Conservation (phyloP, 495 filamentous ascomycete genomes). For the Staphylotrichum longicolle region DNA sequence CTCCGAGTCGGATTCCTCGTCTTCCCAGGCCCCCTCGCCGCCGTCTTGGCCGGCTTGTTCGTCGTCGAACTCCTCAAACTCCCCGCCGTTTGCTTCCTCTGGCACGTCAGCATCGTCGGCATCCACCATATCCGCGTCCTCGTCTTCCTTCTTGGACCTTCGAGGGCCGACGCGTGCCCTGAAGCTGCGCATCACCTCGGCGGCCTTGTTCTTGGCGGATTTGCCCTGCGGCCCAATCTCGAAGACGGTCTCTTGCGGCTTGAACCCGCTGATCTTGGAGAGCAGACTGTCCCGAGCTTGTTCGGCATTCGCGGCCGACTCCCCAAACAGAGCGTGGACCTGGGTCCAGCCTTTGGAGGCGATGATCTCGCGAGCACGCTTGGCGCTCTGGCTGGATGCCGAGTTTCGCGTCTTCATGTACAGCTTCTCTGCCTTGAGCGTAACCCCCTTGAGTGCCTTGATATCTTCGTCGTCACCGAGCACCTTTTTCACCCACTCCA, state of each 20-base stretch:
- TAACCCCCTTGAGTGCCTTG: constrained; percentile 62
- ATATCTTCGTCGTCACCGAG: constrained; percentile 75
- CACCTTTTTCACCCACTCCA: constrained; percentile 76
- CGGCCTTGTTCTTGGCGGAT: constrained; percentile 61
- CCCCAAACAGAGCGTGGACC: constrained; percentile 73
- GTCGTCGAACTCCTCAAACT: constrained; percentile 34
- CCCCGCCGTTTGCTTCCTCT: constrained; percentile 1
- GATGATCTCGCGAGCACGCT: constrained; percentile 73
- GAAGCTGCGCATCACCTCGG: constrained; percentile 72
- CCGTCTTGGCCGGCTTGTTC: constrained; percentile 47
- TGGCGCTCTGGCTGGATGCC: constrained; percentile 82
- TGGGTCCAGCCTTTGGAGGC: constrained; percentile 64
- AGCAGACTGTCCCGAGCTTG: constrained; percentile 79
- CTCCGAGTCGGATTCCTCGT: constrained; percentile 69
- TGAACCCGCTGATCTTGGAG: constrained; percentile 76
- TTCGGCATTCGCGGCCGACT: constrained; percentile 60
- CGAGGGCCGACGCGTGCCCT: constrained; percentile 59
- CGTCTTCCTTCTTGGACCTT: constrained; percentile 33
- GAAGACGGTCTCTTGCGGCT: constrained; percentile 90
- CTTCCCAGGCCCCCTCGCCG: constrained; percentile 46
- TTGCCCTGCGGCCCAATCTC: constrained; percentile 76
- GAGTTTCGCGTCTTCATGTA: constrained; percentile 87
- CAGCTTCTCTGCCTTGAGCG: constrained; percentile 85
- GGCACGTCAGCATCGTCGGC: constrained; percentile 35
- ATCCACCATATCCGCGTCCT: constrained; percentile 39